Conservation (phyloP, 495 filamentous ascomycete genomes). For the Aspergillus coremiiformis region DNA sequence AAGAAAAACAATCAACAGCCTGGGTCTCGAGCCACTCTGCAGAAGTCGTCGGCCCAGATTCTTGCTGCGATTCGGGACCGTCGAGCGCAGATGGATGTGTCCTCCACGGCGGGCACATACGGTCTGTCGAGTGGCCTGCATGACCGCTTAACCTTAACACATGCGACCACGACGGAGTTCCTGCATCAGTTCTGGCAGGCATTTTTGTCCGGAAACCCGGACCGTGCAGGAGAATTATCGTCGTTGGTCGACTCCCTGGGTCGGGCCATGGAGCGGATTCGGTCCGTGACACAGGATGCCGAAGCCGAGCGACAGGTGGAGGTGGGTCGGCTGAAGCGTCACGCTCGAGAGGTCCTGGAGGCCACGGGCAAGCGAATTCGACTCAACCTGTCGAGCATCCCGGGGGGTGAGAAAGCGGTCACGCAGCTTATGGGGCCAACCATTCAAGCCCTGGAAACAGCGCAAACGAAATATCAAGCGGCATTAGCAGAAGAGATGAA, state of each 20-base stretch:
- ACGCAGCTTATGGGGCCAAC: constrained; percentile 67
- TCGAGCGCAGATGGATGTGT: constrained; percentile 27
- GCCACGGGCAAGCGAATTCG: constrained; percentile 62
- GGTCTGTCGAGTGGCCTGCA: constrained; percentile 60
- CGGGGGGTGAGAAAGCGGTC: constrained; percentile 70
- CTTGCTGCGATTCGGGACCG: constrained; percentile 40
- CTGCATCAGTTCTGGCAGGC: constrained; percentile 92
- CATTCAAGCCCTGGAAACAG: constrained; percentile 56
- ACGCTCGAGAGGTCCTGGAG: constrained; percentile 59
- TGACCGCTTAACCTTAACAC: constrained; percentile 71
- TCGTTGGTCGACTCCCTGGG: constrained; percentile 71
- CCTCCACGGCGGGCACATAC: constrained; percentile 39
- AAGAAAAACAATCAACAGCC: constrained; percentile 40
- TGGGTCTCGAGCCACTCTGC: constrained; percentile 31
- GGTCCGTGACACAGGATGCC: constrained; percentile 70
- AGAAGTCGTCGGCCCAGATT: constrained; percentile 36
- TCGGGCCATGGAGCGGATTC: constrained; percentile 69
- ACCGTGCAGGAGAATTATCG: constrained; percentile 65
- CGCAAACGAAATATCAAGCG: constrained; percentile 54
- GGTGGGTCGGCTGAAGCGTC: constrained; percentile 52
- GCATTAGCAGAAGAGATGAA: constrained; percentile 52
- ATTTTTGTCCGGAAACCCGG: constrained; percentile 75
- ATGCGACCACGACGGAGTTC: constrained; percentile 90
- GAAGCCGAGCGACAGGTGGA: constrained; percentile 60
- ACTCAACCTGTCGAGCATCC: constrained; percentile 55